Percentiles rank a stretch among this genome's conserved stretches.
Conservation (phyloP, 2,329 filamentous ascomycete species). For the Pestalotiopsis sp. region DNA sequence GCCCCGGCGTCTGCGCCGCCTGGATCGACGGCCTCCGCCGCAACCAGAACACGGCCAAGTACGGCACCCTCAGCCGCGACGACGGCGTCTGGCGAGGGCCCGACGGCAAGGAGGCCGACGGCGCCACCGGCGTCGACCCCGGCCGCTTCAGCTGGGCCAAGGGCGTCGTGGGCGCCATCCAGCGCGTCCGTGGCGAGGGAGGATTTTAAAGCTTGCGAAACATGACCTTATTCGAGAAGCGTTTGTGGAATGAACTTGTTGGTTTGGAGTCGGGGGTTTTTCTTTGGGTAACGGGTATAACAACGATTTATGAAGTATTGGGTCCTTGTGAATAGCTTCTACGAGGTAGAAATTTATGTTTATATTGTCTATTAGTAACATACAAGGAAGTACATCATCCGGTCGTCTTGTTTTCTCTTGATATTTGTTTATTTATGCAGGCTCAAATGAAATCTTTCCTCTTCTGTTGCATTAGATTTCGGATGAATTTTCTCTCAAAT, state of each 20-base stretch:
- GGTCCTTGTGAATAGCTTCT: too few species aligned
- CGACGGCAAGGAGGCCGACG: constrained; percentile 39
- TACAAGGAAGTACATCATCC: too few species aligned
- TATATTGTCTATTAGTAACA: not conserved
- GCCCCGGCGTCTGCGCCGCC: constrained; percentile 54
- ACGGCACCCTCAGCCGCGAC: constrained; percentile 49
- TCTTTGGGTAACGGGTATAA: not conserved
- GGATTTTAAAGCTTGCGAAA: constrained; percentile 23
- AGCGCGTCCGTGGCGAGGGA: constrained; percentile 26
- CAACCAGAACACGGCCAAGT: constrained; percentile 67
- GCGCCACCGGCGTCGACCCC: constrained; percentile 57
- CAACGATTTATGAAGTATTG: not conserved
- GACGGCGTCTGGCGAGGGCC: constrained; percentile 65
- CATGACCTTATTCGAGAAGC: not conserved
- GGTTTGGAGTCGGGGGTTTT: not conserved
- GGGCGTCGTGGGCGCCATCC: constrained; percentile 27
- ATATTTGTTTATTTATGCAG: too few species aligned
- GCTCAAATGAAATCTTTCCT: too few species aligned
- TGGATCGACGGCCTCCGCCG: constrained; percentile 63
- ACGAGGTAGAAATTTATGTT: not conserved
- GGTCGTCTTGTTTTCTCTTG: too few species aligned
- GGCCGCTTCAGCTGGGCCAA: constrained; percentile 24
- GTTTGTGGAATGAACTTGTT: not conserved
- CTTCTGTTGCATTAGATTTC: too few species aligned
- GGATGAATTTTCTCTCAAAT: too few species aligned